Evolutionary conservation across 768 basidiomycete species (phyloP).

Genomic region (Myochromella boudieri): DNA sequence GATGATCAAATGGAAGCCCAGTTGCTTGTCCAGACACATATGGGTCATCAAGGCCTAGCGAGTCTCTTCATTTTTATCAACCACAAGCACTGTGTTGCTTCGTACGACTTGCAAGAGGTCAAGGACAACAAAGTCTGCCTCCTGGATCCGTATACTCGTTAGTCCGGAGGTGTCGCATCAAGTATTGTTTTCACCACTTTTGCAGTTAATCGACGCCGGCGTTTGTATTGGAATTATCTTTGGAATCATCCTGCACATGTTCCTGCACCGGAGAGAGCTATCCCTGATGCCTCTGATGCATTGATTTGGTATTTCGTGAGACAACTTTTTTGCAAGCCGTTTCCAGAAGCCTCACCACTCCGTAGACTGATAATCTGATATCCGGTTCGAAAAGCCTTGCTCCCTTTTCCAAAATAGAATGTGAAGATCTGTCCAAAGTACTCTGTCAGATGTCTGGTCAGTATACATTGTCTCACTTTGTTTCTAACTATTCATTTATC

Average conservation of each 20-base stretch:
- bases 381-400: constrained; percentile 41
- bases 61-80: constrained; percentile 42
- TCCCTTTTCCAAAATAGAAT: constrained; percentile 55
- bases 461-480: background rate
- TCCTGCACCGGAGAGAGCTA: constrained; percentile 37
- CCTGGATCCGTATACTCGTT: constrained; percentile 27
- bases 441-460: constrained; percentile 35
- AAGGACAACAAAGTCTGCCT: constrained; percentile 23
- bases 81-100: constrained; percentile 47
- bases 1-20: constrained; percentile 45
- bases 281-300: constrained; percentile 47
- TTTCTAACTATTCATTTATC: background rate
- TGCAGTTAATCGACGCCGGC: constrained; percentile 43
- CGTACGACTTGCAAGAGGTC: constrained; percentile 34
- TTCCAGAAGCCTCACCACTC: background rate
- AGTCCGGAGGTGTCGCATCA: constrained; percentile 2
- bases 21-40: constrained; percentile 28
- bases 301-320: constrained; percentile 50
- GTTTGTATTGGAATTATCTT: constrained; percentile 54
- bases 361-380: constrained; percentile 48
- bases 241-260: constrained; percentile 49
- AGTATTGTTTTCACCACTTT: background rate
- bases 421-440: constrained; percentile 46
- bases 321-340: background rate
- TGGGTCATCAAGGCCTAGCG: constrained; percentile 14